Evolutionary conservation across 1,284 basidiomycete genomes (phyloP), one percentile per base, ranked within the genome.

Genomic region (Pseudozyma tsukubaensis): DNA sequence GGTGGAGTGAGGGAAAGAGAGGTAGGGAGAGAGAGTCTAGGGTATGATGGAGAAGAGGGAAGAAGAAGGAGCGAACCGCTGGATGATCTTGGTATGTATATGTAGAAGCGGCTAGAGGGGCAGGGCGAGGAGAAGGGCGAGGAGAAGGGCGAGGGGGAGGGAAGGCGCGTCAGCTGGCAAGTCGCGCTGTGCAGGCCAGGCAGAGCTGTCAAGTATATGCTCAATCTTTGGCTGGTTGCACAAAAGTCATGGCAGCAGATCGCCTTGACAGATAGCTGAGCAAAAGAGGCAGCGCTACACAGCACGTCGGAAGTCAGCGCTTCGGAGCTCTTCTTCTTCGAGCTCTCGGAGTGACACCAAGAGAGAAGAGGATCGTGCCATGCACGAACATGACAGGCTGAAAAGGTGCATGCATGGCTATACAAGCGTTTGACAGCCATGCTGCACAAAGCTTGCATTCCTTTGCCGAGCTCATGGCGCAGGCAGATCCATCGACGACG

Each of bases 21-120:
- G 34, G 12, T n/a, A 39, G 39, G 10, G 19, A 37, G 45, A 9
- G 32, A 49, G 32, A 50, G 50, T 37, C 11, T 52, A 49, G 35
- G 50, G 45, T 44, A 44, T 44, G 24, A 24, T 19, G 44, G 44
- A 45, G 37, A 24, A 40, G 39, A 36, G 24, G 59, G 45, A 16
- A 14, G 39, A 11, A 32, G 24, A 19, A 40, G 47, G 40, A 43
- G 44, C n/a, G 35, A 45, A 37, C 11, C 44, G 19, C 14, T 45
- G 16, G 34, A 36, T n/a, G 34, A 18, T 29, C n/a, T 14, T 8
- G 44, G 8, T 42, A 47, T 58, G 39, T 64, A 54, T 64, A 58
- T 58, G 51, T 43, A 42, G 44, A 19, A 32, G 21, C n/a, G 13
- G 16, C 24, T 7, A 34, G 19, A n/a, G 10, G 24, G 43, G 18